Percentiles rank a stretch among this genome's conserved stretches.
phyloP scores from a whole-genome alignment of 2,329 filamentous ascomycete species.

The Aspergillus felis region DNA sequence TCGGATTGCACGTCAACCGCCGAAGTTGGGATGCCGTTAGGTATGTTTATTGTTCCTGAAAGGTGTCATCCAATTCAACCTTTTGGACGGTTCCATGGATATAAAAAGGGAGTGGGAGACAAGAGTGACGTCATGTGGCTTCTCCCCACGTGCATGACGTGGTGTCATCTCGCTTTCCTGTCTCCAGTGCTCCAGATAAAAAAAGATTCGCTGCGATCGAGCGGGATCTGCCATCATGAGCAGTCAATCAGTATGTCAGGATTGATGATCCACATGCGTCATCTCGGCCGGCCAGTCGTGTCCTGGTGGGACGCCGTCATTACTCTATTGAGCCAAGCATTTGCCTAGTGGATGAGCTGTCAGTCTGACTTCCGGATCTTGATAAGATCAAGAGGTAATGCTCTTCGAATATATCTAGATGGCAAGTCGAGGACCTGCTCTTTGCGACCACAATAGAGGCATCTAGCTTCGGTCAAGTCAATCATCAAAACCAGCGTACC shows the following conservation, averaged over 20 bases:
- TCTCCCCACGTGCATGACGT: constrained; percentile 7
- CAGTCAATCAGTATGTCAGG: background rate
- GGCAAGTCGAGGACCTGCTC: too few relatives aligned
- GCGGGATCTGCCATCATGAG: background rate
- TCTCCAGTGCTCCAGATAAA: background rate
- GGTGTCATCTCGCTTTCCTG: background rate
- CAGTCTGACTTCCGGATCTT: background rate
- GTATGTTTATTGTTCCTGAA: too few relatives aligned
- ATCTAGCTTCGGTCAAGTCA: too few relatives aligned
- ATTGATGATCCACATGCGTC: background rate
- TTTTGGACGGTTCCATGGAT: background rate
- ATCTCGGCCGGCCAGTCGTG: background rate
- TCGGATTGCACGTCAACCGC: background rate
- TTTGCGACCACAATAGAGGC: too few relatives aligned
- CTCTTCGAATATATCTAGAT: too few relatives aligned
- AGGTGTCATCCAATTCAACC: background rate
- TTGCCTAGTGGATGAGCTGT: background rate
- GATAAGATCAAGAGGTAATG: too few relatives aligned
- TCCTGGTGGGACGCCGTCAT: background rate
- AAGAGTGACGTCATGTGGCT: constrained; percentile 5
- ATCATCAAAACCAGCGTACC: too few relatives aligned
- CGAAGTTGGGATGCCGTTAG: background rate
- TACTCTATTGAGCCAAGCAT: background rate
- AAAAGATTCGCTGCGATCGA: background rate
- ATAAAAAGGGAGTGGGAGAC: background rate